Conservation (phyloP, 108 stramenopile species). For the Cafeteria roenbergensis region DNA sequence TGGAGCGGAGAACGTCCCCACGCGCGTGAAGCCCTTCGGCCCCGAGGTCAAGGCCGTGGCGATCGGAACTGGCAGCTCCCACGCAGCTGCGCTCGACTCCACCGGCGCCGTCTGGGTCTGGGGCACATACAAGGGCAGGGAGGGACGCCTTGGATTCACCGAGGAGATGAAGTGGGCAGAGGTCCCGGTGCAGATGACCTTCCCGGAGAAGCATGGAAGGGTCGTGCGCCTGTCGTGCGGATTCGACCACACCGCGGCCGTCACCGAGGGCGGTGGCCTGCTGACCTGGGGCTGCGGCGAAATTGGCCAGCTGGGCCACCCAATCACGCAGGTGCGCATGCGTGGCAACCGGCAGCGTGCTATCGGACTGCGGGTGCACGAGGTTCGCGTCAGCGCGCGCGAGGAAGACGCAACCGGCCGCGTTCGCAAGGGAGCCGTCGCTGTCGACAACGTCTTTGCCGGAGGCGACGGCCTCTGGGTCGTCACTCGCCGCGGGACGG, state of each 20-base stretch:
- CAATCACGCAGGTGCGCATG: neutral
- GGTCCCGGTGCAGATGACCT: too few species aligned
- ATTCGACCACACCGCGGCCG: conserved; percentile 20
- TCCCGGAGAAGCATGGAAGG: conserved; percentile 14
- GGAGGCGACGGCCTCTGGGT: neutral
- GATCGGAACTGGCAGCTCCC: conserved; percentile 12
- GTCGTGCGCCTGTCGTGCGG: neutral
- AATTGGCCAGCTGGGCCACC: conserved; percentile 52
- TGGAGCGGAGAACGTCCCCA: neutral
- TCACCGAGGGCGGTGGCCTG: conserved; percentile 37
- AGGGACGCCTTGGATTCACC: conserved; percentile 43
- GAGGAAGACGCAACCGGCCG: too few species aligned
- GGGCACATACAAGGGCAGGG: conserved; percentile 57
- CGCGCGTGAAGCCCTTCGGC: neutral
- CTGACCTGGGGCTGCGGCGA: conserved; percentile 24
- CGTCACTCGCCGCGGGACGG: neutral
- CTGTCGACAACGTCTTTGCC: too few species aligned
- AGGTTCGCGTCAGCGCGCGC: neutral
- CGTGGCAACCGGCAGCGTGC: neutral
- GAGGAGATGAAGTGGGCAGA: conserved; percentile 10
- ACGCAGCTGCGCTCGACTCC: conserved; percentile 2
- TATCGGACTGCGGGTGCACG: neutral
- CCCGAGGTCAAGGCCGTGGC: neutral
- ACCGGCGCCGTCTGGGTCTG: conserved; percentile 35
- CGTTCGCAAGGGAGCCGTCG: too few species aligned